A percentile compares a stretch with the other conserved stretches of the same genome.
These are phyloP conservation scores for Amanita rimosa DNA, from an alignment of 768 basidiomycete species.

Conservation along the genomic window DNA sequence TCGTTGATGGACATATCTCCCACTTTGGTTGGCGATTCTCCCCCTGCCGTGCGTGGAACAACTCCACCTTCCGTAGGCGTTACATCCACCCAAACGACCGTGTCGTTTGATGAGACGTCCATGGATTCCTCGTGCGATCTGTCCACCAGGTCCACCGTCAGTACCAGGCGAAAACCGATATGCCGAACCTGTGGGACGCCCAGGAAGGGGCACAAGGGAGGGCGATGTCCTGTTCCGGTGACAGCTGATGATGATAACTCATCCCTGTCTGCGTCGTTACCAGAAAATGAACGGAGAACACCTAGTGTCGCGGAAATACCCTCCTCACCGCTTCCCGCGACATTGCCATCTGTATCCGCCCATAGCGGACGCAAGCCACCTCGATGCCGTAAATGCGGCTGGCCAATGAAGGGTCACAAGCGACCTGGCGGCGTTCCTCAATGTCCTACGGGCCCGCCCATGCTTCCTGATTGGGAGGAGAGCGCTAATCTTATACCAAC, in stretches of 20 bases:
- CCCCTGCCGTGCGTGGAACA: neutral
- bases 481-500: neutral
- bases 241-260: neutral
- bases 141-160: neutral
- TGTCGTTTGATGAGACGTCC: neutral
- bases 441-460: neutral
- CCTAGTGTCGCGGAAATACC: neutral
- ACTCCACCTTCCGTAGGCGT: neutral
- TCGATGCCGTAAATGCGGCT: neutral
- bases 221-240: neutral
- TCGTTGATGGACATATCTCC: neutral
- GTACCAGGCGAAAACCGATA: neutral
- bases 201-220: conserved; percentile 1
- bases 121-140: neutral
- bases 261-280: neutral
- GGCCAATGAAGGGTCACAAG: conserved; percentile 5
- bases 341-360: neutral
- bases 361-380: neutral
- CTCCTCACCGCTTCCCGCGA: neutral
- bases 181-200: neutral
- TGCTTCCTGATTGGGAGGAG: neutral
- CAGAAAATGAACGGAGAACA: neutral
- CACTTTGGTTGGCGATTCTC: conserved; percentile 3
- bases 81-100: neutral
- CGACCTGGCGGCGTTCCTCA: neutral